Conservation (phyloP, 345 rosid species). For the Dimocarpus longan region DNA sequence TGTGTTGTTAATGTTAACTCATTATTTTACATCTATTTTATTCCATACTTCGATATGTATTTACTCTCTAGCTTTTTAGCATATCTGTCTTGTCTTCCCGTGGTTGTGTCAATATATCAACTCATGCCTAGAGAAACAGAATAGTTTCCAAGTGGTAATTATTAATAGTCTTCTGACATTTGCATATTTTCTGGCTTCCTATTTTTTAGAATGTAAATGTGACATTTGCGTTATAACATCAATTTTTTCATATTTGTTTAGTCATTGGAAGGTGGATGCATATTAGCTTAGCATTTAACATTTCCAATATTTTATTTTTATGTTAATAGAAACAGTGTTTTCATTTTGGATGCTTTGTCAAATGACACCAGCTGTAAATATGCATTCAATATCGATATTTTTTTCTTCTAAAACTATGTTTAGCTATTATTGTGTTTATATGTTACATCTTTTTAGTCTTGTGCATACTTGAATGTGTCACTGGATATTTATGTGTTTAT, state of each 20-base stretch:
- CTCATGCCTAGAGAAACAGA: background rate
- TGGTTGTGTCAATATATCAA: constrained; percentile 8
- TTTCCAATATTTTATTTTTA: background rate
- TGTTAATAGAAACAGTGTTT: background rate
- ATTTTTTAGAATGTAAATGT: background rate
- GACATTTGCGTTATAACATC: background rate
- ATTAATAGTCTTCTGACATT: background rate
- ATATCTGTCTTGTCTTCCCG: constrained; percentile 5
- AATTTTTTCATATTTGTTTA: background rate
- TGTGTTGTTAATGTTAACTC: constrained; percentile 20
- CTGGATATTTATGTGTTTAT: constrained; percentile 16
- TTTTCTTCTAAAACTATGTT: background rate
- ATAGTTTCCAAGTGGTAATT: background rate
- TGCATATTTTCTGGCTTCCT: background rate
- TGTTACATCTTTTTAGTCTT: background rate
- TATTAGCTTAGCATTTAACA: background rate
- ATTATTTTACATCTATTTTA: constrained; percentile 7
- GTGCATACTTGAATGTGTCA: background rate
- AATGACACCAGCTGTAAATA: background rate
- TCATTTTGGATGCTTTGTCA: background rate
- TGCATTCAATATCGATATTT: background rate
- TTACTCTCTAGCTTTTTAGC: constrained; percentile 8
- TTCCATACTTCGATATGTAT: constrained; percentile 7
- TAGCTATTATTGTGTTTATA: background rate
- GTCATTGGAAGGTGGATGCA: background rate